Percentiles rank a stretch among this genome's conserved stretches.
These are phyloP conservation scores for Simmondsia chinensis DNA, from an alignment of 148 eudicot species.

Conservation along the genomic window DNA sequence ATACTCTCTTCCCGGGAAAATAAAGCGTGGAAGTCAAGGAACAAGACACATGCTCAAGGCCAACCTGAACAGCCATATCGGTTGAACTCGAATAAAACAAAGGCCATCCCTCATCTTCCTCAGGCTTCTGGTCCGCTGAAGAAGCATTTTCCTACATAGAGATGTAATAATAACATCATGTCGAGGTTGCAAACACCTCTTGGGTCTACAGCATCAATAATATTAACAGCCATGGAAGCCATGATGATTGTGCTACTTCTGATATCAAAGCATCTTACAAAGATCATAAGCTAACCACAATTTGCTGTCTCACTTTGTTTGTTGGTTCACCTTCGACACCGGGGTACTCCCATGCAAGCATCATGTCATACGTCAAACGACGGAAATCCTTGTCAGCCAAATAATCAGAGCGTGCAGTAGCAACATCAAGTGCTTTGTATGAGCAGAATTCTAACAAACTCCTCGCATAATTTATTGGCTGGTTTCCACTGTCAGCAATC, in stretches of 20 bases:
- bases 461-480: slow-evolving; percentile 33
- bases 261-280: slow-evolving; percentile 15
- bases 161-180: not conserved
- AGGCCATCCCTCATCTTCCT: slow-evolving; percentile 77
- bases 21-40: no score
- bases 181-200: not conserved
- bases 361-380: slow-evolving; percentile 66
- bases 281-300: slow-evolving; percentile 9
- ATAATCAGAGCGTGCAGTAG: slow-evolving; percentile 38
- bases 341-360: slow-evolving; percentile 85
- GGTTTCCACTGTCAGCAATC: slow-evolving; percentile 29
- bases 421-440: slow-evolving; percentile 36
- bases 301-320: slow-evolving; percentile 31
- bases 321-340: slow-evolving; percentile 24
- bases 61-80: slow-evolving; percentile 73
- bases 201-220: not conserved
- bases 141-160: slow-evolving; percentile 34
- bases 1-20: no score
- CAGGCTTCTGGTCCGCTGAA: slow-evolving; percentile 31
- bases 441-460: slow-evolving; percentile 61
- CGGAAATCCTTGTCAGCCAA: slow-evolving; percentile 60
- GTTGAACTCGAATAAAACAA: slow-evolving; percentile 66
- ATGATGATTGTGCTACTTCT: not conserved
- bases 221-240: not conserved
- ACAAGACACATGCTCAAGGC: no score